Conservation (phyloP, 2,329 filamentous ascomycete genomes). For the Periglandula ipomoeae region DNA sequence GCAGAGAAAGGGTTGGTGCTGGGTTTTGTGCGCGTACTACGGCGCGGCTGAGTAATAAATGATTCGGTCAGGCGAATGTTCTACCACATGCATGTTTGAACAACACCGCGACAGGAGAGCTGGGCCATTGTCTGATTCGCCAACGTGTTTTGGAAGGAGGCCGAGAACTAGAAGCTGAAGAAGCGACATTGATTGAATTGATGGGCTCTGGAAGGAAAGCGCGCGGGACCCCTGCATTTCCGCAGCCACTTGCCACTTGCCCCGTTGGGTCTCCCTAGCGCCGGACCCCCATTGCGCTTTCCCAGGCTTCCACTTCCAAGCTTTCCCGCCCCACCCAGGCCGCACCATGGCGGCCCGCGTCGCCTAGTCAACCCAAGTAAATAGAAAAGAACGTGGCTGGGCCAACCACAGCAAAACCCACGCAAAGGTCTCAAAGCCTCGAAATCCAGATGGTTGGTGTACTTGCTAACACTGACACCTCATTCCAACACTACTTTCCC, state of each 20-base stretch:
- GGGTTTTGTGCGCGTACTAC: too few relatives aligned
- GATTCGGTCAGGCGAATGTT: too few relatives aligned
- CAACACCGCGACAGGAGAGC: too few relatives aligned
- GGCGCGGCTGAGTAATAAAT: too few relatives aligned
- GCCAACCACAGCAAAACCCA: conserved; percentile 16
- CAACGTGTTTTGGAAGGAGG: too few relatives aligned
- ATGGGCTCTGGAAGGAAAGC: neutral
- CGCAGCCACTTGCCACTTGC: neutral
- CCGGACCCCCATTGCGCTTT: neutral
- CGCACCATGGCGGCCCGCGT: conserved; percentile 7
- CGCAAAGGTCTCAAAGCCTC: conserved; percentile 1
- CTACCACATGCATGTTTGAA: too few relatives aligned
- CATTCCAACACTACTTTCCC: neutral
- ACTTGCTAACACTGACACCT: neutral
- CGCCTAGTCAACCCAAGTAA: conserved; percentile 20
- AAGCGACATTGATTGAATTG: too few relatives aligned
- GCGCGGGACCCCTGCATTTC: conserved; percentile 1
- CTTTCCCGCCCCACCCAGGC: neutral
- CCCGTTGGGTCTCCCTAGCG: neutral
- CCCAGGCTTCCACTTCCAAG: neutral
- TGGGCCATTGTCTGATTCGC: too few relatives aligned
- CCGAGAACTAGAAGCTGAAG: too few relatives aligned
- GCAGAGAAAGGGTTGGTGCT: too few relatives aligned
- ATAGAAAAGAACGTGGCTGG: conserved; percentile 24
- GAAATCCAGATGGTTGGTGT: conserved; percentile 11